Percentiles rank a stretch among this genome's conserved stretches.
phyloP scores from a whole-genome alignment of 2,329 filamentous ascomycete genomes.

The Podosphaera xanthii region DNA sequence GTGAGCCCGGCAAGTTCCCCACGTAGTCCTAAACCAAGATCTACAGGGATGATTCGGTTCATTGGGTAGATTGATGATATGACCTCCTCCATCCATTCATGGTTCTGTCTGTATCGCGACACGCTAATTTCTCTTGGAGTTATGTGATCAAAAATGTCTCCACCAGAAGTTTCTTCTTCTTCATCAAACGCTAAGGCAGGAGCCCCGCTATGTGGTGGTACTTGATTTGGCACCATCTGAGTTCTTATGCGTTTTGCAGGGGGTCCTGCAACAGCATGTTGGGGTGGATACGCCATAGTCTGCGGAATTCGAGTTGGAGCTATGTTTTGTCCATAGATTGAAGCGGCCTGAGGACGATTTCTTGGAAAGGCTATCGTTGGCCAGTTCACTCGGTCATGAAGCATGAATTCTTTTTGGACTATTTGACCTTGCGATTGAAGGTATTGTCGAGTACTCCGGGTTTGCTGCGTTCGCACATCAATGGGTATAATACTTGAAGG shows the following conservation, averaged over 20 bases:
- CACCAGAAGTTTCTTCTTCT: conserved; percentile 68
- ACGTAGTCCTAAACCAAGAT: conserved; percentile 65
- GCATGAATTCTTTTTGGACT: conserved; percentile 80
- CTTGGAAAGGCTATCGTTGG: conserved; percentile 54
- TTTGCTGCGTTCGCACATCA: conserved; percentile 33
- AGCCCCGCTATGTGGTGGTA: conserved; percentile 5
- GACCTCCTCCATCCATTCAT: conserved; percentile 98
- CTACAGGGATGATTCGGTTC: conserved; percentile 63
- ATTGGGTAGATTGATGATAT: conserved; percentile 76
- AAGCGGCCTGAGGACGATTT: conserved; percentile 19
- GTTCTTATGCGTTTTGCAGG: conserved; percentile 28
- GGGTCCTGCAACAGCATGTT: conserved; percentile 25
- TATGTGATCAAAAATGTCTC: conserved; percentile 74
- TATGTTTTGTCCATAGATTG: conserved; percentile 11
- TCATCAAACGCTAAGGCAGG: conserved; percentile 35
- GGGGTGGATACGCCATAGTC: conserved; percentile 38
- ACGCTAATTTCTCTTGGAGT: conserved; percentile 77
- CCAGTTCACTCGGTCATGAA: conserved; percentile 77
- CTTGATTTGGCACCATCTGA: conserved; percentile 7
- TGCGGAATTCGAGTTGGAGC: conserved; percentile 20
- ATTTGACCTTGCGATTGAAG: conserved; percentile 60
- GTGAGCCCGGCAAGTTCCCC: conserved; percentile 67
- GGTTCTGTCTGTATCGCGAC: conserved; percentile 75
- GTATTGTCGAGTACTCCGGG: conserved; percentile 37
- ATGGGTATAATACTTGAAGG: conserved; percentile 44